These are phyloP conservation scores for Parathielavia appendiculata DNA, from an alignment of 495 filamentous ascomycete species.

Conservation along the genomic window DNA sequence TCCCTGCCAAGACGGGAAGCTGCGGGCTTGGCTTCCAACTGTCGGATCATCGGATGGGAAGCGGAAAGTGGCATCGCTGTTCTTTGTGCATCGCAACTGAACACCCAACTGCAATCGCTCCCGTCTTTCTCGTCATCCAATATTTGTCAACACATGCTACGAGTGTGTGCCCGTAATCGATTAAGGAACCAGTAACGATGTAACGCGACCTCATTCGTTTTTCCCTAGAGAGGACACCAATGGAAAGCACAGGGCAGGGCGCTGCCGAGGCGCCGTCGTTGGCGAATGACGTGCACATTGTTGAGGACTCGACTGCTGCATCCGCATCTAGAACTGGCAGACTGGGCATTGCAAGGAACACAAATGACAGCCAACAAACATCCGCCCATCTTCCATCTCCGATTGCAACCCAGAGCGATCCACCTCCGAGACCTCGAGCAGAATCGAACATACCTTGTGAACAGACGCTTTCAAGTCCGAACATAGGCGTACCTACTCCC, in stretches of 20 bases:
- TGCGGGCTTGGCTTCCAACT: too few species aligned
- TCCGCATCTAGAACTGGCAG: not conserved
- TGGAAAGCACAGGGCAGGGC: not conserved
- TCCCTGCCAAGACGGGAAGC: too few species aligned
- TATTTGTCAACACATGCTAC: too few species aligned
- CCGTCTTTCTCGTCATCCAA: too few species aligned
- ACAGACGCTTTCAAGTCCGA: constrained; percentile 18
- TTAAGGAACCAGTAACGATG: too few species aligned
- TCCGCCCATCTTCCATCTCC: constrained; percentile 17
- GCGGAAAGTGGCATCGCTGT: too few species aligned
- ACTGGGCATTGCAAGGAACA: not conserved
- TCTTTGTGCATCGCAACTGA: too few species aligned
- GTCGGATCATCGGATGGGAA: too few species aligned
- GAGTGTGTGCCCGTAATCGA: too few species aligned
- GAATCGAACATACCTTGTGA: constrained; percentile 1
- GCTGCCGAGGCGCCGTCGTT: not conserved
- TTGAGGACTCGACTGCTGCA: not conserved
- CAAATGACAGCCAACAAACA: not conserved
- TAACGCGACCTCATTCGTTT: not conserved
- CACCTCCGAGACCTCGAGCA: not conserved
- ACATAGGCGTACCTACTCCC: constrained; percentile 28
- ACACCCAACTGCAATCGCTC: too few species aligned
- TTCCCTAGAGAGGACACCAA: not conserved
- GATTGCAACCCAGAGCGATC: constrained; percentile 16
- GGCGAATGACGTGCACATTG: not conserved